Conservation (phyloP, 495 filamentous ascomycete species). For the Apiosordaria backusii region DNA sequence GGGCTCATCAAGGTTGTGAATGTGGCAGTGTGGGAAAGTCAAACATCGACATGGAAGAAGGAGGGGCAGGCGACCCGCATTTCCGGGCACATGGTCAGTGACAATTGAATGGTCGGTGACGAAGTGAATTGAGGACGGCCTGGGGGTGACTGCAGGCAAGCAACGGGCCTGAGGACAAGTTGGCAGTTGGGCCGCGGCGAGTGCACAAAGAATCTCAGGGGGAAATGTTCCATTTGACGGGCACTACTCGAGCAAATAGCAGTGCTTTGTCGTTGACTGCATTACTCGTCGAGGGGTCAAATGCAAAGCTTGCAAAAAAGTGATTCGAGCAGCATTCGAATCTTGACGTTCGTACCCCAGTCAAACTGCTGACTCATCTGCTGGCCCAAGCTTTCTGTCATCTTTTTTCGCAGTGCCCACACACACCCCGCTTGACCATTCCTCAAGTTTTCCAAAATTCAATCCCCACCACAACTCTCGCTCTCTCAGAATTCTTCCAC, state of each 20-base stretch:
- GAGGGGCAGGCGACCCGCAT: neutral
- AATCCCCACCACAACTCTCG: constrained; percentile 12
- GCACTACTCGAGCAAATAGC: neutral
- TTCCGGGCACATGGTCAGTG: neutral
- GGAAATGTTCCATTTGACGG: neutral
- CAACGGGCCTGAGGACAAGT: neutral
- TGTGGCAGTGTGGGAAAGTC: neutral
- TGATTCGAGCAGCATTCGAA: constrained; percentile 18
- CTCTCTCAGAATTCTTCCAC: constrained; percentile 15
- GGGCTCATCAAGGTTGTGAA: neutral
- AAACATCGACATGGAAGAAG: neutral
- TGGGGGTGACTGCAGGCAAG: neutral
- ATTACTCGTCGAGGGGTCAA: neutral
- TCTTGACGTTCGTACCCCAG: constrained; percentile 4
- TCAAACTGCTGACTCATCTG: constrained; percentile 21
- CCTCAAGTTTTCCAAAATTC: constrained; percentile 16
- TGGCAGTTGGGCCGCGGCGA: neutral
- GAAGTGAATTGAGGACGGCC: neutral
- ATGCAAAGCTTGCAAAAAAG: neutral
- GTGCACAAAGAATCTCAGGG: no score
- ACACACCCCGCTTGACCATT: constrained; percentile 32
- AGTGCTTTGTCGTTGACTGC: neutral
- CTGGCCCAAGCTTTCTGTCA: constrained; percentile 15
- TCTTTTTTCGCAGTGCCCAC: constrained; percentile 13
- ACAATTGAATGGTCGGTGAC: neutral